Conservation (phyloP, 1,284 basidiomycete genomes). For the Malassezia vespertilionis region DNA sequence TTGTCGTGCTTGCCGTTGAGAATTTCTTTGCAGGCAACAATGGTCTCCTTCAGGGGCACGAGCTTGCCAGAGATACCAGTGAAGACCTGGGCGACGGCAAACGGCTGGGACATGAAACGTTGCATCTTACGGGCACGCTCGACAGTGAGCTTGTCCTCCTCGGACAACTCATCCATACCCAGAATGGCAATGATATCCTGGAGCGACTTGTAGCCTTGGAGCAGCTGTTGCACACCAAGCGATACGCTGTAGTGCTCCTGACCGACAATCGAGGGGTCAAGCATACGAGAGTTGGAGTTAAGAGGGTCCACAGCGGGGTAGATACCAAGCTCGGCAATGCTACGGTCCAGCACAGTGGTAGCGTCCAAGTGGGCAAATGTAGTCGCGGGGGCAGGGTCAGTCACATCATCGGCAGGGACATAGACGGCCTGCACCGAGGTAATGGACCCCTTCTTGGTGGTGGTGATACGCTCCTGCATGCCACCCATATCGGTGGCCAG, state of each 20-base stretch:
- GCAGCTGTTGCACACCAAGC: slow-evolving; percentile 90
- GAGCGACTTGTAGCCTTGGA: slow-evolving; percentile 98
- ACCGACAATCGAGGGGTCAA: slow-evolving; percentile 93
- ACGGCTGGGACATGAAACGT: slow-evolving; percentile 96
- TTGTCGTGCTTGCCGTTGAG: slow-evolving; percentile 75
- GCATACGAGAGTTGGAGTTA: slow-evolving; percentile 98
- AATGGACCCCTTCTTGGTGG: slow-evolving; percentile 99
- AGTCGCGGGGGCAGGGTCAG: slow-evolving; percentile 95
- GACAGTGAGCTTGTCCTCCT: slow-evolving; percentile 97
- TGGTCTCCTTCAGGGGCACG: slow-evolving; percentile 55
- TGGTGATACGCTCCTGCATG: slow-evolving; percentile 98
- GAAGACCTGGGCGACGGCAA: slow-evolving; percentile 98
- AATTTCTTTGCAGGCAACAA: slow-evolving; percentile 57
- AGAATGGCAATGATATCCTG: slow-evolving; percentile 75
- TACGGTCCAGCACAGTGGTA: slow-evolving; percentile 94
- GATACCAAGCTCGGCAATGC: slow-evolving; percentile 98
- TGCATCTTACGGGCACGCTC: slow-evolving; percentile 57
- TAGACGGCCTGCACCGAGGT: slow-evolving; percentile 99
- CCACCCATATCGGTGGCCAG: slow-evolving; percentile 99
- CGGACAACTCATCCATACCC: slow-evolving; percentile 99
- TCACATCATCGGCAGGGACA: slow-evolving; percentile 99
- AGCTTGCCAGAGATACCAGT: slow-evolving; percentile 96
- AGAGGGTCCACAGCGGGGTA: slow-evolving; percentile 99
- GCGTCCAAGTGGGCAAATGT: slow-evolving; percentile 99
- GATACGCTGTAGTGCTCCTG: slow-evolving; percentile 88